These are phyloP conservation scores for Xylaria sp. DNA, from an alignment of 2,329 filamentous ascomycete genomes.

Conservation along the genomic window DNA sequence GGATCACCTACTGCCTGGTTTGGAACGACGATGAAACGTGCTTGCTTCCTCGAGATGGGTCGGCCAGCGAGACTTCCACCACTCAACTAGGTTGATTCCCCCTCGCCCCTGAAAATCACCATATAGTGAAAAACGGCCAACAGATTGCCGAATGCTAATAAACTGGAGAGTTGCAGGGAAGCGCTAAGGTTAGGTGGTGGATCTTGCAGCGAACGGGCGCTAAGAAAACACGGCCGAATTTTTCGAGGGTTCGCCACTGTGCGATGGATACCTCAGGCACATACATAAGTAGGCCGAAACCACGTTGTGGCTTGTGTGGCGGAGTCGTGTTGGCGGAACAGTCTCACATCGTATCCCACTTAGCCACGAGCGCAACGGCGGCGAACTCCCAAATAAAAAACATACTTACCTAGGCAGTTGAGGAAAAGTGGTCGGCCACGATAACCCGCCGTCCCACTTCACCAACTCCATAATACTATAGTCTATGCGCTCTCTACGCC, in stretches of 20 bases:
- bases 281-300: background rate
- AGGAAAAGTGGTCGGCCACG: slow-evolving; percentile 20
- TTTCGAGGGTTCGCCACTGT: too few relatives aligned
- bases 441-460: slow-evolving; percentile 27
- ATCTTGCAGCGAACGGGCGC: slow-evolving; percentile 1
- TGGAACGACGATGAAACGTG: slow-evolving; percentile 31
- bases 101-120: slow-evolving; percentile 28
- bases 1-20: background rate
- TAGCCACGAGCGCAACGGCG: slow-evolving; percentile 11
- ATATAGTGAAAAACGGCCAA: background rate
- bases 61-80: slow-evolving; percentile 1
- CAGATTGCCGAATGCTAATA: slow-evolving; percentile 33
- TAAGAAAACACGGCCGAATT: slow-evolving; percentile 12
- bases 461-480: slow-evolving; percentile 6
- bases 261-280: too few relatives aligned
- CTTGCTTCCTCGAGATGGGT: slow-evolving; percentile 7
- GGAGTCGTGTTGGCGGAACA: background rate
- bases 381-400: slow-evolving; percentile 3
- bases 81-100: background rate
- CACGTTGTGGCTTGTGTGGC: background rate
- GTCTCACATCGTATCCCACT: slow-evolving; percentile 24
- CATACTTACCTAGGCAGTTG: background rate
- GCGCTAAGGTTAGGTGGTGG: background rate
- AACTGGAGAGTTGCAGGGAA: slow-evolving; percentile 26
- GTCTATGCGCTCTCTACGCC: slow-evolving; percentile 32